phyloP scores from a whole-genome alignment of 768 basidiomycete species.

The Phlegmacium glaucopus region DNA sequence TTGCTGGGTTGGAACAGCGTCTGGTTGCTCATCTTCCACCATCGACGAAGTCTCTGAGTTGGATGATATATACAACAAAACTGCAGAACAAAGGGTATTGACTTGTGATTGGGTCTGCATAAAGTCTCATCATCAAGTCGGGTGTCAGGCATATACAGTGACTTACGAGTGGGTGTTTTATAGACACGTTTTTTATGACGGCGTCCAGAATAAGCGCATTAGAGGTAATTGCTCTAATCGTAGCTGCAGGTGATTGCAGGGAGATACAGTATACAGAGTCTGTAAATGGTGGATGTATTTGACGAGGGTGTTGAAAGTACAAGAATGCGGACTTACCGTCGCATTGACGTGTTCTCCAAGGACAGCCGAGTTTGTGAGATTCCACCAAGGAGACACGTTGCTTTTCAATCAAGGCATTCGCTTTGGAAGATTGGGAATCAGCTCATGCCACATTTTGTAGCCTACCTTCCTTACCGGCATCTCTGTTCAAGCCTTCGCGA shows the following conservation, averaged over 20 bases:
- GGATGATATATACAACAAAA: constrained; percentile 33
- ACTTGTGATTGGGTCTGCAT: constrained; percentile 57
- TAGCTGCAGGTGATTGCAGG: constrained; percentile 59
- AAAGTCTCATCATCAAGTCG: no score
- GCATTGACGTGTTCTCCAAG: constrained; percentile 80
- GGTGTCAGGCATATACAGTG: no score
- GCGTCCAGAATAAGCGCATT: constrained; percentile 52
- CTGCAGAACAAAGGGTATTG: constrained; percentile 44
- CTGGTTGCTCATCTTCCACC: constrained; percentile 5
- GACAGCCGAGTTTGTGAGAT: constrained; percentile 78
- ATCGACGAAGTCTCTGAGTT: constrained; percentile 5
- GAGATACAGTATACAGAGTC: constrained; percentile 76
- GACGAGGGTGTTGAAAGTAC: background rate
- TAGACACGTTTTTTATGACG: constrained; percentile 47
- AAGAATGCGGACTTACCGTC: constrained; percentile 49
- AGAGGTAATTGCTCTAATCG: constrained; percentile 57
- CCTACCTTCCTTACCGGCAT: constrained; percentile 63
- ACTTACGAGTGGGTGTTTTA: constrained; percentile 75
- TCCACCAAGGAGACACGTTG: constrained; percentile 63
- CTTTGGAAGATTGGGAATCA: constrained; percentile 29
- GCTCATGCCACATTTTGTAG: constrained; percentile 6
- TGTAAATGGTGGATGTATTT: constrained; percentile 10
- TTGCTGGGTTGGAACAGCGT: constrained; percentile 3
- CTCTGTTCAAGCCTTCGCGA: constrained; percentile 67
- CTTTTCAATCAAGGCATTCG: constrained; percentile 68